Base-by-base conservation (phyloP, 352 stramenopile genomes). In the Globisporangium cederbergense region DNA sequence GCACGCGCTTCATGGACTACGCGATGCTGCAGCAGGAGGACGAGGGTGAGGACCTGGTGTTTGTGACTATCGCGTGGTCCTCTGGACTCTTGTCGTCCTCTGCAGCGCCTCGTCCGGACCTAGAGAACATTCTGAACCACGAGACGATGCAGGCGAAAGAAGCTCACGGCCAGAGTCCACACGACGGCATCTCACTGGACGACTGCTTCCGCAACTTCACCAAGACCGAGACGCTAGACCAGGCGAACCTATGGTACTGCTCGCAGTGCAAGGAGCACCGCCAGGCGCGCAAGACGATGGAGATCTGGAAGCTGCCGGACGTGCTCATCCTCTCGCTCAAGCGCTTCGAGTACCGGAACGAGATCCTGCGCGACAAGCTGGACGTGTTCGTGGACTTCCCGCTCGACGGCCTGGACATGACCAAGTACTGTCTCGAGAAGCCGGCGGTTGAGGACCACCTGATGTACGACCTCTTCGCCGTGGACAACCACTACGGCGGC, bases 401-500 rank as follows among this genome's bases (percentile, higher is more conserved):
- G 13, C 67, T 97, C 7, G 79, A 93, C 16, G 72, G 71, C 32
- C 71, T 97, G 20, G 88, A 97, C 60, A 89, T 98, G 77, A 65
- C 72, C 11, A 70, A 75, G 22, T 97, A 85, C 70, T 86, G 88
- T 49, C 79, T 94, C n/a, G 74, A 90, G 60, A 74, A 78, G 59
- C 70, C 62, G 7, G 55, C 56, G 25, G 67, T 77, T 32, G 67
- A 77, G 42, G 70, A 79, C 34, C 65, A 79, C 47, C 50, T 90
- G 6, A 66, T 68, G 36, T 97, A 97, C 71, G 87, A 97, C 69
- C 67, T 97, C 11, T 97, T 95, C 53, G 90, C 82, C 13, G 89
- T 97, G 54, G 90, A 83, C 65, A 97, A 97, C 64, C 90, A 97
- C 74, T 96, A 94, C 53, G 90, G 90, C 45, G 81, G 78, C 56